phyloP scores from a whole-genome alignment of 352 stramenopile genomes.

The Phytophthora parvispora region DNA sequence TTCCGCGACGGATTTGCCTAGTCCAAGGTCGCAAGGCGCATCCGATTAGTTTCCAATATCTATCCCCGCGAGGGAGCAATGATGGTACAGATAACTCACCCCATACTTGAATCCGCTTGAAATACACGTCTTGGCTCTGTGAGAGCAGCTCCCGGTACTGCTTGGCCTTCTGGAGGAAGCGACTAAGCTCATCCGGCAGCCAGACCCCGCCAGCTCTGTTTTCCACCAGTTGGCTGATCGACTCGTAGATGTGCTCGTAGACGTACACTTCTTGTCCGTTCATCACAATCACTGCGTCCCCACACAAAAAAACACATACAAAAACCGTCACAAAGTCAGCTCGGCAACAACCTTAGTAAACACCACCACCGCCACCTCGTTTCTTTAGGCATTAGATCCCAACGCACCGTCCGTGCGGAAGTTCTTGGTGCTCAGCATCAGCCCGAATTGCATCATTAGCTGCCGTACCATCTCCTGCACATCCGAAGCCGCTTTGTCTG shows the following conservation, averaged over 20 bases:
- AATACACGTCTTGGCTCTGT: conserved; percentile 60
- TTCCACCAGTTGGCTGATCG: conserved; percentile 61
- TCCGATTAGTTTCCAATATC: too few species aligned
- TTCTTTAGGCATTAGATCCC: too few species aligned
- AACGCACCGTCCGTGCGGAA: conserved; percentile 71
- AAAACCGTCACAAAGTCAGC: too few species aligned
- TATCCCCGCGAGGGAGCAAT: not conserved
- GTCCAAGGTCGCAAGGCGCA: not conserved
- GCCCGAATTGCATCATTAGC: conserved; percentile 68
- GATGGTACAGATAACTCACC: conserved; percentile 25
- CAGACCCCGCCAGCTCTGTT: conserved; percentile 71
- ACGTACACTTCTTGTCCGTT: conserved; percentile 55
- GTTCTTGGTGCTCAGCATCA: conserved; percentile 73
- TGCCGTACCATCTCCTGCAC: conserved; percentile 57
- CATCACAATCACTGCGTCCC: conserved; percentile 31
- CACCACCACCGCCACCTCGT: too few species aligned
- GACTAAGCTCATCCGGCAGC: conserved; percentile 74
- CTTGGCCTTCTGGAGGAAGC: conserved; percentile 68
- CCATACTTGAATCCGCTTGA: conserved; percentile 76
- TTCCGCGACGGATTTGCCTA: conserved; percentile 71
- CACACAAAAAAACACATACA: too few species aligned
- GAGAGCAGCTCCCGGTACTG: conserved; percentile 62
- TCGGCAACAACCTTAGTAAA: too few species aligned
- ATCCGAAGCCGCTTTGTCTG: conserved; percentile 47
- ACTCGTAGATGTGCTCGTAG: conserved; percentile 81